Conservation (phyloP, 306 rosid species). For the Fragaria ananassa region DNA sequence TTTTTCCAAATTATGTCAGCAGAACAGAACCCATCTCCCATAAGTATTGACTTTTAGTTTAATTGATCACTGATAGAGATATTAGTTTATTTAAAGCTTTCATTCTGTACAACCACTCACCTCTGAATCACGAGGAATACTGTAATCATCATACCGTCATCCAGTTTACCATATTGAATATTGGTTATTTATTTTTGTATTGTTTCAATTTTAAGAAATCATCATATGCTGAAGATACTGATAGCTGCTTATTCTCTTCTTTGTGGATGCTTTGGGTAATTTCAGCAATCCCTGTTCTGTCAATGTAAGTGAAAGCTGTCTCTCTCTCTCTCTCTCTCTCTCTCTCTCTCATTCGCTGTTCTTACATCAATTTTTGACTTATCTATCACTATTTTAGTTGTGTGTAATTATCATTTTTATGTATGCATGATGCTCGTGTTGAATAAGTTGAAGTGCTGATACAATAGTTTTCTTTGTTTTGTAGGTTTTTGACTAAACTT, state of each 20-base stretch:
- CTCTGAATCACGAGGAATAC: not conserved
- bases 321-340: conserved; percentile 9
- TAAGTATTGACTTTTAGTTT: not conserved
- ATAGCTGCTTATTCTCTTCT: conserved; percentile 26
- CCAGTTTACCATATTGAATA: not conserved
- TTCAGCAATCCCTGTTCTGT: conserved; percentile 98
- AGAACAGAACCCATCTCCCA: not conserved
- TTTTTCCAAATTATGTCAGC: not conserved
- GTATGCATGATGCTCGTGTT: not conserved
- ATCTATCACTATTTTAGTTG: not conserved
- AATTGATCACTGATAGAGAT: not conserved
- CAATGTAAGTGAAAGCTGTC: conserved; percentile 67
- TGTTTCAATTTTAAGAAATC: not conserved
- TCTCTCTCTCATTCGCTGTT: not conserved
- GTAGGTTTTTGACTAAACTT: conserved; percentile 94
- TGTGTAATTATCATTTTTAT: not conserved
- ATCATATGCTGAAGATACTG: conserved; percentile 40
- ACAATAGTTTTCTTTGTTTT: not conserved
- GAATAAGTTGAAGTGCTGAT: not conserved
- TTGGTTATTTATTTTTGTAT: not conserved
- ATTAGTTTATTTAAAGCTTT: not conserved
- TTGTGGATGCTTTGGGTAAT: conserved; percentile 40
- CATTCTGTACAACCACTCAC: not conserved
- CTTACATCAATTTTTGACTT: too few relatives aligned
- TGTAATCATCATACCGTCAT: not conserved